Percentiles rank a stretch among this genome's conserved stretches.
phyloP scores from a whole-genome alignment of 2,329 filamentous ascomycete genomes.

The Colletotrichum sp. region DNA sequence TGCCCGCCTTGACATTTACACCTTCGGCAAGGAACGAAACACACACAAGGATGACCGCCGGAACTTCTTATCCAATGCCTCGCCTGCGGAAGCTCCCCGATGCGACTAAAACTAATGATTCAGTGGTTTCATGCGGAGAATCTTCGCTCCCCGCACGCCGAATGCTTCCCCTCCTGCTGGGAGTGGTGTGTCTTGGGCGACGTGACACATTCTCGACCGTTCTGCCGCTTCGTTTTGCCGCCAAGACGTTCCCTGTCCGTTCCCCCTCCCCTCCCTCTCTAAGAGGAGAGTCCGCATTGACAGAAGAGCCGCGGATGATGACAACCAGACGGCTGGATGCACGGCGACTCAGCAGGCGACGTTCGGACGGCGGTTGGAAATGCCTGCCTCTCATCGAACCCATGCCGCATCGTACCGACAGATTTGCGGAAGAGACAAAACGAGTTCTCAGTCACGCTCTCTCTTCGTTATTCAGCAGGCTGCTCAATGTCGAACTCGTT shows the following conservation, averaged over 20 bases:
- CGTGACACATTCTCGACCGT: background rate
- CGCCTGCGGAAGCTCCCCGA: background rate
- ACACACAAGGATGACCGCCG: conserved; percentile 1
- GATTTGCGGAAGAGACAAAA: background rate
- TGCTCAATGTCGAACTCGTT: background rate
- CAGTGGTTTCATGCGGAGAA: conserved; percentile 1
- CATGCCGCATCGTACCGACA: background rate
- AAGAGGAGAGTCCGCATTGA: background rate
- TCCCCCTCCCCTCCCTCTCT: no score
- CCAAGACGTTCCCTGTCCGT: background rate
- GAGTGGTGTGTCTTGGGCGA: background rate
- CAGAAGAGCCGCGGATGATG: background rate
- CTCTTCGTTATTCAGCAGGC: background rate
- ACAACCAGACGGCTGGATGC: background rate
- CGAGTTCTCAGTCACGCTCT: background rate
- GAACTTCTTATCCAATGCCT: background rate
- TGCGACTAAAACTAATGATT: background rate
- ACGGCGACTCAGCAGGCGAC: background rate
- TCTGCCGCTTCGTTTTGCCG: background rate
- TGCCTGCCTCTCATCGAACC: background rate
- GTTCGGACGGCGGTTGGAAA: background rate
- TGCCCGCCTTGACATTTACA: background rate
- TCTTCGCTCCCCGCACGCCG: background rate
- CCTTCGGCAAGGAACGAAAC: background rate
- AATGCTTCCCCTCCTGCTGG: background rate